phyloP scores from a whole-genome alignment of 108 stramenopile species.

The Thalassiosira profunda region DNA sequence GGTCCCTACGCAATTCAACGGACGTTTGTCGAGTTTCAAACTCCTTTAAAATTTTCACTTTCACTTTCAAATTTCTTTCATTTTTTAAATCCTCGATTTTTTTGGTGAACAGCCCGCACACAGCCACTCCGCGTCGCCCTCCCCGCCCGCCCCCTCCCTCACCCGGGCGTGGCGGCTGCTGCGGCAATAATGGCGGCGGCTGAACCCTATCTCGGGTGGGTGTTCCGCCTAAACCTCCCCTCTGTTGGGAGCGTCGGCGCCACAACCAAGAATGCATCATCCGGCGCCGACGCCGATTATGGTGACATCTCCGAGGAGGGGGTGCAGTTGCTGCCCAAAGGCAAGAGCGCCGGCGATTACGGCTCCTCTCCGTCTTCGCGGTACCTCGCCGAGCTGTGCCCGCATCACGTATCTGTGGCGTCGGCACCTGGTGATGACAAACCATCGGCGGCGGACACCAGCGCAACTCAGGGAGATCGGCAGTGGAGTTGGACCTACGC shows the following conservation, averaged over 20 bases:
- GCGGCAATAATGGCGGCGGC: not conserved
- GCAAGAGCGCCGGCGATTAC: not conserved
- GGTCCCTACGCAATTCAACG: not conserved
- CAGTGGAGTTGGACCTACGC: conserved; percentile 53
- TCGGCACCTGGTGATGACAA: not conserved
- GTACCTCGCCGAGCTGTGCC: conserved; percentile 47
- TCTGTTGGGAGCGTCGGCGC: not conserved
- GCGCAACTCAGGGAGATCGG: not conserved
- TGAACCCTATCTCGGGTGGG: not conserved
- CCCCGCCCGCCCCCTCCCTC: not conserved
- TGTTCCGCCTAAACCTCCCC: conserved; percentile 6
- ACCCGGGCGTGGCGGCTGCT: not conserved
- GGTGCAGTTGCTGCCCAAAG: conserved; percentile 7
- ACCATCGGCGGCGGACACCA: not conserved
- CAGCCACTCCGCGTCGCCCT: not conserved
- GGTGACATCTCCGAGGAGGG: conserved; percentile 1
- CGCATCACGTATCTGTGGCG: conserved; percentile 34
- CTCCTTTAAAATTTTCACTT: not conserved
- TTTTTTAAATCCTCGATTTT: not conserved
- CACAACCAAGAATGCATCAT: not conserved
- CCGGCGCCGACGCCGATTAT: not conserved
- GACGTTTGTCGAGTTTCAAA: not conserved
- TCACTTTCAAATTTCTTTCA: not conserved
- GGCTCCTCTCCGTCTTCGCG: not conserved
- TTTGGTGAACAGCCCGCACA: not conserved